These are phyloP conservation scores for Podaxis mareebaensis DNA, from an alignment of 768 basidiomycete species.

Conservation along the genomic window DNA sequence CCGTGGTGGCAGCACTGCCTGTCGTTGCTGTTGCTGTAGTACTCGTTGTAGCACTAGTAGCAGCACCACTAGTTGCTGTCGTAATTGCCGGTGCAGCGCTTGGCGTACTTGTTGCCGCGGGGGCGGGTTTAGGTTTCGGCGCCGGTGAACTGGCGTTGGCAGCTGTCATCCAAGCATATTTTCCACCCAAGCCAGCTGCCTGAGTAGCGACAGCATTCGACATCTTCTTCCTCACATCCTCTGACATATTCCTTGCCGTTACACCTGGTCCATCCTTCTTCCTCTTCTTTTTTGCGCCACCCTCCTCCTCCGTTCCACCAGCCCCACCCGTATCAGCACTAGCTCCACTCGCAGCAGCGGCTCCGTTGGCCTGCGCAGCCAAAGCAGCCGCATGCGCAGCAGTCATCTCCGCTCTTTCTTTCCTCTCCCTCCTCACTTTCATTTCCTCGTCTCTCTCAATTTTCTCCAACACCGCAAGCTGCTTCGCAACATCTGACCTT, in stretches of 20 bases:
- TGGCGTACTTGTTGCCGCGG: constrained; percentile 33
- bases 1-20: constrained; percentile 29
- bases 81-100: constrained; percentile 24
- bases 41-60: constrained; percentile 27
- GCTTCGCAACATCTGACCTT: constrained; percentile 78
- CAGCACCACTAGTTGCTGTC: constrained; percentile 27
- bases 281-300: constrained; percentile 72
- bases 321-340: constrained; percentile 31
- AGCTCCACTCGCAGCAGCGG: constrained; percentile 28
- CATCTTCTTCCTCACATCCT: constrained; percentile 91
- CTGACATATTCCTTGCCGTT: constrained; percentile 86
- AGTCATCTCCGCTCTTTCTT: constrained; percentile 71
- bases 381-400: constrained; percentile 68
- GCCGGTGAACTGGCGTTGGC: constrained; percentile 45
- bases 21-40: constrained; percentile 29
- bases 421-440: constrained; percentile 71
- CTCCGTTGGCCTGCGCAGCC: constrained; percentile 54
- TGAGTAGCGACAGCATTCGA: constrained; percentile 87
- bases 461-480: constrained; percentile 72
- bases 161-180: constrained; percentile 89
- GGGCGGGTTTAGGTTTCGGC: constrained; percentile 22
- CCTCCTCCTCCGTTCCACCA: constrained; percentile 31
- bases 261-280: constrained; percentile 85
- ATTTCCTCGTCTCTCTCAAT: constrained; percentile 85
- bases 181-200: constrained; percentile 80